Evolutionary conservation across 345 rosid genomes (phyloP).

Genomic region (Arabis alpina): DNA sequence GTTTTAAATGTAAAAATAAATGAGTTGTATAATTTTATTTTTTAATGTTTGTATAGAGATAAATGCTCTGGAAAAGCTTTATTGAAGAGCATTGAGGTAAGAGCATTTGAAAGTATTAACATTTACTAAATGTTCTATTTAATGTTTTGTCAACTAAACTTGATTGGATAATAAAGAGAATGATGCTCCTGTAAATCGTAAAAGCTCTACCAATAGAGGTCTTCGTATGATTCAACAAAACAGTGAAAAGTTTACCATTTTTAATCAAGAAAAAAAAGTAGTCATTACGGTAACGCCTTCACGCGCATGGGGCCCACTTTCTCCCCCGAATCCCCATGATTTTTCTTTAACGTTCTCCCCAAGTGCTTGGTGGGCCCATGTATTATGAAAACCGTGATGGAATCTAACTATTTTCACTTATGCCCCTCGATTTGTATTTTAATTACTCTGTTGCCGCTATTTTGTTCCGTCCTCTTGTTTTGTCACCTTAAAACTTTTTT

Average conservation of each 20-base stretch:
- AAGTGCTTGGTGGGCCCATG: constrained; percentile 40
- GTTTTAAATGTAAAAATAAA: too few species aligned
- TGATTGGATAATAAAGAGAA: too few species aligned
- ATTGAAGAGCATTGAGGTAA: too few species aligned
- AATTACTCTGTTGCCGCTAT: constrained; percentile 3
- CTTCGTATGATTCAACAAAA: not conserved
- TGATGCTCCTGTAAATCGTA: too few species aligned
- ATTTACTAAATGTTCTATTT: too few species aligned
- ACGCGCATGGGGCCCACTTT: constrained; percentile 32
- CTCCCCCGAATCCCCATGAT: constrained; percentile 37
- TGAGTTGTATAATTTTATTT: too few species aligned
- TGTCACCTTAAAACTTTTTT: not conserved
- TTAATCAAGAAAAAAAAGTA: constrained; percentile 17
- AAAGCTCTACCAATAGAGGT: too few species aligned
- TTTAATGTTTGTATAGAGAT: too few species aligned
- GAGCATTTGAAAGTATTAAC: too few species aligned
- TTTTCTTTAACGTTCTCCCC: constrained; percentile 34
- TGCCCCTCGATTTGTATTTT: not conserved
- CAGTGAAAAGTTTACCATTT: not conserved
- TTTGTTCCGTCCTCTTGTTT: constrained; percentile 9
- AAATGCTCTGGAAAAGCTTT: too few species aligned
- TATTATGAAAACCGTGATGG: constrained; percentile 19
- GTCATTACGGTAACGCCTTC: constrained; percentile 37
- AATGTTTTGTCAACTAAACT: too few species aligned
- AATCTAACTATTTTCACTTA: not conserved